Base-by-base conservation (phyloP, 306 rosid genomes). In the Gastrolobium villosum region DNA sequence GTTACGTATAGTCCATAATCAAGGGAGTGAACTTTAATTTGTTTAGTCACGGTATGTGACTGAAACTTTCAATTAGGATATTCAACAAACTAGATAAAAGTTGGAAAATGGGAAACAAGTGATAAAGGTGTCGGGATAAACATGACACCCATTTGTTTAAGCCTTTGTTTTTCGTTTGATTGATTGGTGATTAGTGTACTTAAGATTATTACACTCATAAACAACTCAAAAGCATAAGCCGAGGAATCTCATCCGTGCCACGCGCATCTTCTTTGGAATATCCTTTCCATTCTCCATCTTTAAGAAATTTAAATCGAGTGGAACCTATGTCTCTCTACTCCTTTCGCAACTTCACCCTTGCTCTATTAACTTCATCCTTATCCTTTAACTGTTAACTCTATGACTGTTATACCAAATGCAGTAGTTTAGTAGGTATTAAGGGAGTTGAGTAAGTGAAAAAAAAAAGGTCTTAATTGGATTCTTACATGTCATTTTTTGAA, bases 31-130 rank as follows among this genome's bases (percentile, higher is more conserved):
- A 53, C 53, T 54, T 66, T 80, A 81, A 81, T 77, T 77, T 74
- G 75, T 20, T 77, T 80, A 74, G 75, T 28, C 79, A 52, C 31
- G n/a, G 26, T 10, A 77, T 73, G 65, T 65, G 65, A 82, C 48
- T 77, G 75, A 54, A 55, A 65, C 72, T 59, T 78, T 36, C 70
- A 79, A 72, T 68, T 74, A 70, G 79, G 44, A 59, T 75, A 74
- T 65, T 59, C 10, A 20, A 35, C 63, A 74, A 84, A 72, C 80
- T 6, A 31, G 70, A 60, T 55, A 36, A 65, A 46, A 89, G 93
- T 83, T 83, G 88, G 88, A 81, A 72, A 76, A 81, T 32, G 80
- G 93, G 90, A 89, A 89, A 87, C 91, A 79, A 52, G 57, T 72
- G 79, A 30, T 79, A 70, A 13, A 74, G 40, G 55, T 89, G 91